Base-by-base conservation (phyloP, 768 basidiomycete species). In the Agrocybe praecox region DNA sequence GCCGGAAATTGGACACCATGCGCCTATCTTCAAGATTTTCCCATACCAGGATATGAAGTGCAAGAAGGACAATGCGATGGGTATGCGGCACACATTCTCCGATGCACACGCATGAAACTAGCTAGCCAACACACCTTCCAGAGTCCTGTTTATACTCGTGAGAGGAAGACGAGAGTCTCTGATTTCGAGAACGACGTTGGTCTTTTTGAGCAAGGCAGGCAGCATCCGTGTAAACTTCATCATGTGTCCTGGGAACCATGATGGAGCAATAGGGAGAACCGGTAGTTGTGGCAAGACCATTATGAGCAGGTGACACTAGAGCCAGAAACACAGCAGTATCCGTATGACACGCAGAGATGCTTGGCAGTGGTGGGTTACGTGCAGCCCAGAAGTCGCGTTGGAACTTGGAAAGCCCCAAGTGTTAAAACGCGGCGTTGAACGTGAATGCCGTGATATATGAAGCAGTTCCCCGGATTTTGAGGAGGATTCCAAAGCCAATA, bases 191-290 rank as follows among this genome's bases (percentile, higher is more conserved):
- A 98, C 92, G 53, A 98, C 86, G 66, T 95, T 90, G 32, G 92
- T 93, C 58, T 87, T 86, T 29, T 87, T 83, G 42, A 98, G 81
- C 56, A 94, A 76, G 18, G 81, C 74, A 18, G 94, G 92, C 43
- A 97, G 77, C 69, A 84, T 83, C 58, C 87, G 81, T 43, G 87
- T 82, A 69, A 96, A 96, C 65, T 87, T 84, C 73, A 86, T 88
- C 95, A 97, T 98, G 73, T 98, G 95, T 32, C 95, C 95, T 22
- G 93, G 93, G 75, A 89, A 96, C 94, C 94, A 97, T 80, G 94
- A 95, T 50, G 89, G 89, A 26, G 92, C 87, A 46, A 76, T 73
- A 44, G 90, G 86, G 21, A 94, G 80, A 55, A 74, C 68, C 18
- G 73, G 72, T 15, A 80, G 73, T 29, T 70, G 72, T 23, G 66